Evolutionary conservation across 805 yeast species (phyloP).

Genomic region (Saccharomyces paradoxus): DNA sequence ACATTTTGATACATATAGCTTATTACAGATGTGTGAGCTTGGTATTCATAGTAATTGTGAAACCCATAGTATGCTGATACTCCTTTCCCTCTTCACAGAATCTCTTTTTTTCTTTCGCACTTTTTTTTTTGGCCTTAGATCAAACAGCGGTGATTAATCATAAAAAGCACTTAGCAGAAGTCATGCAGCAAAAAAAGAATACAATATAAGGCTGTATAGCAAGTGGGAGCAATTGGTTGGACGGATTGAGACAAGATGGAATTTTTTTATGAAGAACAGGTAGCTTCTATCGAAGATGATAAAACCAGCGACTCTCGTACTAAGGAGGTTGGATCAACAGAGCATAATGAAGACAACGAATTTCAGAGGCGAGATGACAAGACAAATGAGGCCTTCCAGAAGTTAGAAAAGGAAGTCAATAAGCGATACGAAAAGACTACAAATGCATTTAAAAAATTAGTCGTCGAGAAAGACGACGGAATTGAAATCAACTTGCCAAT

Average conservation of each 20-base stretch:
- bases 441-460: slow-evolving; percentile 13
- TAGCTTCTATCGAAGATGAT: slow-evolving; percentile 7
- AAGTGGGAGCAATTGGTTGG: background rate
- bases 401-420: slow-evolving; percentile 46
- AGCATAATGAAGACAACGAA: slow-evolving; percentile 14
- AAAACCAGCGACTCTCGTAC: background rate
- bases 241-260: slow-evolving; percentile 18
- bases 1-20: slow-evolving; percentile 7
- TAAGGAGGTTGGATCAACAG: background rate
- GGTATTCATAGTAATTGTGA: background rate
- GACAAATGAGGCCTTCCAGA: slow-evolving; percentile 46
- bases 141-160: background rate
- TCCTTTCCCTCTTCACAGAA: background rate
- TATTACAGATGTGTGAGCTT: background rate
- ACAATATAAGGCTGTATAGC: background rate
- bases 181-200: background rate
- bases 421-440: slow-evolving; percentile 24
- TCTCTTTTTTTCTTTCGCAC: background rate
- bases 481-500: slow-evolving; percentile 24
- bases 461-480: slow-evolving; percentile 17
- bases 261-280: slow-evolving; percentile 24
- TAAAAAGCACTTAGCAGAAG: background rate
- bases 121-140: background rate
- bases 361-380: slow-evolving; percentile 27
- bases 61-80: background rate